Percentiles rank a stretch among this genome's conserved stretches.
Conservation (phyloP, 2,329 filamentous ascomycete species). For the Xylariales sp. region DNA sequence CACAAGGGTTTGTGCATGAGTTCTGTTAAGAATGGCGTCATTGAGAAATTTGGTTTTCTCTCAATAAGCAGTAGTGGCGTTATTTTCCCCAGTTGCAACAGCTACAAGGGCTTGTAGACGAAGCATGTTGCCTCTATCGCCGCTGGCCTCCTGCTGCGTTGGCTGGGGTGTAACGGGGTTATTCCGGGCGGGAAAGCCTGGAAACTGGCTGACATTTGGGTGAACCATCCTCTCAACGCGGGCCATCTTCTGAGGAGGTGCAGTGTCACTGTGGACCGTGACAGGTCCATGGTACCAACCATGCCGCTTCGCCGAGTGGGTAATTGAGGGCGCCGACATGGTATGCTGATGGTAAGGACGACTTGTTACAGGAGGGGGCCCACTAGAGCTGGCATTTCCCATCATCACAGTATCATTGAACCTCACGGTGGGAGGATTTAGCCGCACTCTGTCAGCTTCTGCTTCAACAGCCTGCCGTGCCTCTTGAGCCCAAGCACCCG, state of each 20-base stretch:
- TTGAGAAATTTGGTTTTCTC: too few species aligned
- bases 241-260: conserved; percentile 32
- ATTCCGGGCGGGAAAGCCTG: conserved; percentile 42
- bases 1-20: too few species aligned
- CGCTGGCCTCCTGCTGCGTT: conserved; percentile 27
- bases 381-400: conserved; percentile 15
- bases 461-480: conserved; percentile 50
- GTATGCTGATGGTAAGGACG: conserved; percentile 49
- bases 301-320: conserved; percentile 58
- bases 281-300: conserved; percentile 65
- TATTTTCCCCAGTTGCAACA: conserved; percentile 55
- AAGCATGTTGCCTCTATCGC: conserved; percentile 42
- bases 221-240: conserved; percentile 55
- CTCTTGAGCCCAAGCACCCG: conserved; percentile 53
- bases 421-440: conserved; percentile 44
- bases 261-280: conserved; percentile 29
- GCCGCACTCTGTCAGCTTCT: conserved; percentile 46
- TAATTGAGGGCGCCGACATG: conserved; percentile 53
- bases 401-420: conserved; percentile 45
- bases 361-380: conserved; percentile 10
- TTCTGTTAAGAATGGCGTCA: too few species aligned
- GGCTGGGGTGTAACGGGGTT: conserved; percentile 21
- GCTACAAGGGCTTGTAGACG: conserved; percentile 61
- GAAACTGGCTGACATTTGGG: conserved; percentile 49
- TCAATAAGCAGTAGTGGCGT: conserved; percentile 27